Conservation (phyloP, 208 protist species). For the Trypanosoma avium region DNA sequence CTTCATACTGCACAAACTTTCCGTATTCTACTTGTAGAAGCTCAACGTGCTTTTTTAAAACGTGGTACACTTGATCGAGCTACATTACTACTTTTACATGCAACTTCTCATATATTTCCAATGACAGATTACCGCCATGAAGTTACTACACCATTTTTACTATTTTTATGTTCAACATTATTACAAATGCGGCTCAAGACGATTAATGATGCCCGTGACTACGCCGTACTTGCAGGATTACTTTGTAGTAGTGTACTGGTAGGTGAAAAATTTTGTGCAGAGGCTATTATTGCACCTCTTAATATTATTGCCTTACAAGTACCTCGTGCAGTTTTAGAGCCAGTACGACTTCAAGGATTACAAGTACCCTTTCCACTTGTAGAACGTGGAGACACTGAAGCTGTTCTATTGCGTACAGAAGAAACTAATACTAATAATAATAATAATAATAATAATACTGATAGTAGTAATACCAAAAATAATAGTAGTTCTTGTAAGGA, state of each 20-base stretch:
- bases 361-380: constrained; percentile 63
- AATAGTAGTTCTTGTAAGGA: background rate
- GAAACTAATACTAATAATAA: background rate
- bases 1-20: constrained; percentile 67
- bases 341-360: constrained; percentile 54
- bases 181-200: constrained; percentile 64
- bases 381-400: constrained; percentile 38
- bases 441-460: background rate
- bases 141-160: constrained; percentile 69
- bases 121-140: constrained; percentile 80
- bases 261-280: constrained; percentile 52
- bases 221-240: constrained; percentile 46
- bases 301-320: constrained; percentile 80
- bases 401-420: constrained; percentile 10
- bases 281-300: constrained; percentile 60
- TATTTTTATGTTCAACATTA: constrained; percentile 69
- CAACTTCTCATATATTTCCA: constrained; percentile 69
- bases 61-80: constrained; percentile 34
- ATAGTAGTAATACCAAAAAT: background rate
- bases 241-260: constrained; percentile 37
- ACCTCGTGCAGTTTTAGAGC: constrained; percentile 48
- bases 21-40: constrained; percentile 72
- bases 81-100: constrained; percentile 61
- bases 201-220: constrained; percentile 44
- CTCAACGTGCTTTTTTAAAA: constrained; percentile 58